Evolutionary conservation across 805 yeast genomes (phyloP).

Genomic region (Wickerhamomyces ciferrii): DNA sequence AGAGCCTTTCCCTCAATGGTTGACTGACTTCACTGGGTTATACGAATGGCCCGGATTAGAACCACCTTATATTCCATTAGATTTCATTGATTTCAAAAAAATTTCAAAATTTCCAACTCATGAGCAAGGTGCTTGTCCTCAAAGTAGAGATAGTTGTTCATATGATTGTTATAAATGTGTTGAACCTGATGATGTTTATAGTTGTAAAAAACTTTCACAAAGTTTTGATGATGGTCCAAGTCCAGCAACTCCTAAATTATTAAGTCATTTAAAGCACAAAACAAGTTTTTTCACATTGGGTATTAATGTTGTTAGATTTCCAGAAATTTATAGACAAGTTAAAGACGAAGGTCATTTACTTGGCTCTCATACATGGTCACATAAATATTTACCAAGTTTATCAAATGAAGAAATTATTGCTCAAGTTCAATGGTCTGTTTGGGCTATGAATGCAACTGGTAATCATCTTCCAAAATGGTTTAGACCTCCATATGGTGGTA

Average conservation of each 20-base stretch:
- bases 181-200: slow-evolving; percentile 65
- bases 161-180: slow-evolving; percentile 84
- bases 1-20: slow-evolving; percentile 75
- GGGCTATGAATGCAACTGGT: slow-evolving; percentile 97
- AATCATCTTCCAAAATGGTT: slow-evolving; percentile 86
- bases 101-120: slow-evolving; percentile 49
- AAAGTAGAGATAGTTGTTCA: slow-evolving; percentile 55
- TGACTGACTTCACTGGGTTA: slow-evolving; percentile 67
- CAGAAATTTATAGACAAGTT: slow-evolving; percentile 61
- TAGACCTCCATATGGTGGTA: slow-evolving; percentile 95
- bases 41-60: slow-evolving; percentile 77
- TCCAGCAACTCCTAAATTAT: slow-evolving; percentile 55
- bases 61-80: slow-evolving; percentile 85
- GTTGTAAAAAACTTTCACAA: slow-evolving; percentile 75
- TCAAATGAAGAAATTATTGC: slow-evolving; percentile 81
- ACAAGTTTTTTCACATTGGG: slow-evolving; percentile 88
- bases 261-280: slow-evolving; percentile 46
- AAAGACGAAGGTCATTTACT: slow-evolving; percentile 65
- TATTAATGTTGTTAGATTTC: slow-evolving; percentile 68
- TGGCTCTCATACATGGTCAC: slow-evolving; percentile 93
- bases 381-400: slow-evolving; percentile 73
- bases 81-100: slow-evolving; percentile 51
- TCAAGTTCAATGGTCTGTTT: slow-evolving; percentile 89
- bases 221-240: slow-evolving; percentile 97
- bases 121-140: slow-evolving; percentile 56